Percentiles rank a stretch among this genome's conserved stretches.
These are phyloP conservation scores for Pseudonitzschia delicatissima DNA, from an alignment of 108 stramenopile species.

Conservation along the genomic window DNA sequence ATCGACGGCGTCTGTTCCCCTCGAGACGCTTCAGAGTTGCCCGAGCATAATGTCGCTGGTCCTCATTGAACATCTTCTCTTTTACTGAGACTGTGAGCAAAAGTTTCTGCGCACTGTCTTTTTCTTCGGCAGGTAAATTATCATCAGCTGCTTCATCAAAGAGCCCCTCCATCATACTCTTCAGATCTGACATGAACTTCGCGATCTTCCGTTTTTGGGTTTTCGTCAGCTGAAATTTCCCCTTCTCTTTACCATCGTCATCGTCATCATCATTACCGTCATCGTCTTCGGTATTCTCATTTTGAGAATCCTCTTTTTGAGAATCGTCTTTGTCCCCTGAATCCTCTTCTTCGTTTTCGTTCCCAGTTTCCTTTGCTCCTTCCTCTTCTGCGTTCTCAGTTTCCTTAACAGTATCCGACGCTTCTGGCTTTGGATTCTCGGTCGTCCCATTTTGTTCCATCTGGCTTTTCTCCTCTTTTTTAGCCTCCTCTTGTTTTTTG, in stretches of 20 bases:
- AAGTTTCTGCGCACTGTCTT: slow-evolving; percentile 66
- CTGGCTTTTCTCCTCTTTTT: slow-evolving; percentile 1
- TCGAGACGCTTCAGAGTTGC: slow-evolving; percentile 69
- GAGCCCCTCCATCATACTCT: slow-evolving; percentile 82
- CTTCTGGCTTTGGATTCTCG: slow-evolving; percentile 8
- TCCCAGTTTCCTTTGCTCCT: slow-evolving; percentile 5
- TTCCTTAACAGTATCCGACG: slow-evolving; percentile 10
- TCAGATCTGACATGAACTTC: slow-evolving; percentile 80
- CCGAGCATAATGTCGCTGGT: slow-evolving; percentile 62
- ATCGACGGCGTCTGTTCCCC: slow-evolving; percentile 73
- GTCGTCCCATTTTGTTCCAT: too few species aligned
- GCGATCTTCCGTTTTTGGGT: slow-evolving; percentile 69
- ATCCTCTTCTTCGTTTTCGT: slow-evolving; percentile 14
- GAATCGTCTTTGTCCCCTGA: neutral
- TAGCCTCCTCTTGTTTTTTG: slow-evolving; percentile 7
- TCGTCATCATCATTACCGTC: slow-evolving; percentile 18
- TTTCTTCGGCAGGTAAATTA: slow-evolving; percentile 56
- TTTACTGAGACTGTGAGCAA: slow-evolving; percentile 79
- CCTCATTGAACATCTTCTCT: slow-evolving; percentile 72
- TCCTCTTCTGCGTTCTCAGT: slow-evolving; percentile 20
- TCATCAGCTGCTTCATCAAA: slow-evolving; percentile 79
- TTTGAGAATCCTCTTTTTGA: slow-evolving; percentile 10
- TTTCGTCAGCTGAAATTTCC: slow-evolving; percentile 38
- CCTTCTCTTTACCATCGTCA: slow-evolving; percentile 19
- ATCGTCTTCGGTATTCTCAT: slow-evolving; percentile 8